Evolutionary conservation across 108 stramenopile species (phyloP), one percentile per base, ranked within the genome.

Genomic region (Nitzschia inconspicua): DNA sequence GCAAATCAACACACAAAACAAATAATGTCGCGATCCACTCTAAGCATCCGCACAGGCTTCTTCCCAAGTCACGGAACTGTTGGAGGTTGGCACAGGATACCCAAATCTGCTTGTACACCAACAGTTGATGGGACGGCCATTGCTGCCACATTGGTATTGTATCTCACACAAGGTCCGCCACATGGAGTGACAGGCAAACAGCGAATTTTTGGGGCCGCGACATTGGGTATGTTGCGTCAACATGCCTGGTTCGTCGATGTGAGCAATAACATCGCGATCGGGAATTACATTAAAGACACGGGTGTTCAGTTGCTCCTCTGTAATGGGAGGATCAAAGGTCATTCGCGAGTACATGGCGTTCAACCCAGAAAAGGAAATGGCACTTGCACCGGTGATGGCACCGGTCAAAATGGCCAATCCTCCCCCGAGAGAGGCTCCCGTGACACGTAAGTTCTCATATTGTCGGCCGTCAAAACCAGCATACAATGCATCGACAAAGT

Each of bases 341-440:
- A 47, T 34, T 8, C 88, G 67, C 22, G 68, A 55, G 1, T 83
- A 48, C 44, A 64, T 51, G 8, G 88, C 80, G 32, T 80, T 83
- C 3, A 71, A 60, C 14, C 84, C 88, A n/a, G 84, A 86, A n/a
- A 89, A 72, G 0, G 79, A 71, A 31, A 89, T 63, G 0, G 88
- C 70, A 22, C 43, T 48, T 4, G 70, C 72, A 8, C 72, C 60
- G 3, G 80, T 76, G 54, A 85, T 84, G 14, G 88, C 88, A 13
- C 88, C 88, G 18, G 82, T 76, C 13, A 89, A 82, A 4, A 89
- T 78, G 4, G 88, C 76, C 41, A 89, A 32, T 0, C 88, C 88
- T 14, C 83, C 83, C 39, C 84, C 79, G 2, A 79, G 24, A 24
- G 43, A 50, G 24, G 20, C 44, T 18, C 73, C 67, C 8, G 66